Evolutionary conservation across 495 filamentous ascomycete species (phyloP), one percentile per base, ranked within the genome.

Genomic region (Venustampulla echinocandica): DNA sequence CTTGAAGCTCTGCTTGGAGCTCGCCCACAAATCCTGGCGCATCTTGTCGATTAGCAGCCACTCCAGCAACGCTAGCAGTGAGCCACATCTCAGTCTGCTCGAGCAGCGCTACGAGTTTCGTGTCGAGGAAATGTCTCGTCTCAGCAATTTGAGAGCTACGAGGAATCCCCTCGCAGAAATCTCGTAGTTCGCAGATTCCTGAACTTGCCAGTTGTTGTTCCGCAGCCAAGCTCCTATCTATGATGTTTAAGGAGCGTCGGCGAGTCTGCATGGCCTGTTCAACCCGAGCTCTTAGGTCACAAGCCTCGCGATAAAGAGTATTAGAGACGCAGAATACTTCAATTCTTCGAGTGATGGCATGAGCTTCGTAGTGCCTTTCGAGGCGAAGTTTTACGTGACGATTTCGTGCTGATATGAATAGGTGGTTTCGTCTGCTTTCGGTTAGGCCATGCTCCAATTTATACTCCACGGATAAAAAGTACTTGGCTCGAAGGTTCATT

Each of bases 91-190:
- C 18, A 18, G 28, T 34, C 14, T 44, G 17, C 22, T 44, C 42
- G 34, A 44, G 14, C 22, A 44, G 17, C 9, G 19, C 30, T 23
- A 43, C 6, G 13, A 43, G 18, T 28, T 15, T 4, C 14, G 25
- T 44, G 15, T 44, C 15, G 42, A 44, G 27, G 34, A 44, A 34
- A 34, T 44, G 42, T 44, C 42, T 44, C 18, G 42, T 44, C 25
- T 44, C 42, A 18, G 20, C 27, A 44, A 44, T 34, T 34, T 44
- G 42, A 15, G 42, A 34, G 25, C 20, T 18, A 19, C 25, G 20
- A 10, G 42, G 27, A 44, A 44, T 34, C 22, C 27, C 25, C 22
- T 34, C 10, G 27, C 32, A 17, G 18, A 34, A 44, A 34, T 44
- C 27, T 44, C 23, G 15, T 4, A 44, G 28, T 27, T 44, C 42